Evolutionary conservation across 1,139 yeast genomes (phyloP).

Genomic region (Magnusiomyces clavatus): DNA sequence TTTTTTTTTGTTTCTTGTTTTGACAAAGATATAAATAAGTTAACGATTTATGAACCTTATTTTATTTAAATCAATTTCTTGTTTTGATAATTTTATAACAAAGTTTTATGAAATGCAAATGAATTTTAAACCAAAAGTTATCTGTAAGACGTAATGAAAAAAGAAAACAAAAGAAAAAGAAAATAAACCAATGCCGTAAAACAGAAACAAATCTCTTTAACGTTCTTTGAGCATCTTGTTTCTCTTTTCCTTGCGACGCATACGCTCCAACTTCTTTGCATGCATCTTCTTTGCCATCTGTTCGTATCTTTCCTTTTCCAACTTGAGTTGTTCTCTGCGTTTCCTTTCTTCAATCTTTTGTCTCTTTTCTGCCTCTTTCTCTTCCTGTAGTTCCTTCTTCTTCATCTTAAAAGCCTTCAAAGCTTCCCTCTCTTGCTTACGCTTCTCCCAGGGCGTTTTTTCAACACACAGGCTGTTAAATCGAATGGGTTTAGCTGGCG

Average conservation of each 20-base stretch:
- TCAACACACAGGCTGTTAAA: conserved; percentile 23
- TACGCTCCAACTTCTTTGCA: conserved; percentile 35
- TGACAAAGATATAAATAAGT: no score
- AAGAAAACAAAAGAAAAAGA: no score
- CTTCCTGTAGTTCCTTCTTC: conserved; percentile 33
- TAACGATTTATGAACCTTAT: no score
- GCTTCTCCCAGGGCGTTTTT: conserved; percentile 31
- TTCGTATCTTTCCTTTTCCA: conserved; percentile 37
- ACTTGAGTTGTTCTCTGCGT: conserved; percentile 33
- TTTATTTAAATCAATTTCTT: no score
- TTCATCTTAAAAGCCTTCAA: conserved; percentile 29
- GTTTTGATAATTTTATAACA: no score
- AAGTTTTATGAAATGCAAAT: no score
- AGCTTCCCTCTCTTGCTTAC: conserved; percentile 26
- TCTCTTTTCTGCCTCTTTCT: conserved; percentile 29
- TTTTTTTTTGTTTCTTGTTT: no score
- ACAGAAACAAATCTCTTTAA: conserved; percentile 13
- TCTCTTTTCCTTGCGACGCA: conserved; percentile 35
- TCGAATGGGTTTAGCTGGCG: conserved; percentile 28
- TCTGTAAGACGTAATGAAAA: no score
- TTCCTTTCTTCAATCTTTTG: conserved; percentile 27
- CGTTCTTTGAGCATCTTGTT: conserved; percentile 39
- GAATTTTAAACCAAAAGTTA: no score
- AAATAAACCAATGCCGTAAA: no score
- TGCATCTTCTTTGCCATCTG: conserved; percentile 36